Base-by-base conservation (phyloP, 495 filamentous ascomycete genomes). In the Chaetomidium leptoderma region DNA sequence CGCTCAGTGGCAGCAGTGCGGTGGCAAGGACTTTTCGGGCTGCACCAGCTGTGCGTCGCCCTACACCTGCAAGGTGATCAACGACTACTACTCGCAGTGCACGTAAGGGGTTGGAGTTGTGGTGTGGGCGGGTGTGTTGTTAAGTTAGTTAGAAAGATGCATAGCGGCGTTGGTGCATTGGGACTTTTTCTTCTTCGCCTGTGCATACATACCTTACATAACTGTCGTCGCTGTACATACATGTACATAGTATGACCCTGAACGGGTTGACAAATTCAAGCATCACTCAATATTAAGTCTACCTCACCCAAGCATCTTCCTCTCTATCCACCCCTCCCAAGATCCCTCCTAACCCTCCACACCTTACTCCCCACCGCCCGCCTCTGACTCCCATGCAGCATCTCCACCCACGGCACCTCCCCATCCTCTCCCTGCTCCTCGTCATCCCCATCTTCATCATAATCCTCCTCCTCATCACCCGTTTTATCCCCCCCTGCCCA, bases 281-380 rank as follows among this genome's bases (percentile, higher is more conserved):
- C n/a, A n/a, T n/a, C n/a, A n/a, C n/a, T n/a, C n/a, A n/a, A n/a
- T 33, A 6, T 33, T 6, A 33, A 6, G 32, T 6, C 32, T 33
- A 6, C 11, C 32, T 33, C 11, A 6, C 32, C 32, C 32, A n/a
- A n/a, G n/a, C 32, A 6, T 33, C 26, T 32, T 2, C 33, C 46
- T 21, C 3, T 33, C 21, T 8, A 17, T 26, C 42, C 60, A 37
- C 27, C 60, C 45, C 71, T 68, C 11, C 79, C 79, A 10, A 83
- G 55, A 64, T 83, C 79, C 62, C 80, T 74, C 54, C 80, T 73
- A 14, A 82, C 78, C 58, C 79, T 70, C 80, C 79, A 83, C 23
- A 81, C 78, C 45, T 74, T 68, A 16, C 75, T 73, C 10, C 80
- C 79, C 10, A 74, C 71, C 21, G 74, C 71, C 63, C 78, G 67